Evolutionary conservation across 805 yeast species (phyloP), one percentile per base, ranked within the genome.

Genomic region (Candida fluviatilis): DNA sequence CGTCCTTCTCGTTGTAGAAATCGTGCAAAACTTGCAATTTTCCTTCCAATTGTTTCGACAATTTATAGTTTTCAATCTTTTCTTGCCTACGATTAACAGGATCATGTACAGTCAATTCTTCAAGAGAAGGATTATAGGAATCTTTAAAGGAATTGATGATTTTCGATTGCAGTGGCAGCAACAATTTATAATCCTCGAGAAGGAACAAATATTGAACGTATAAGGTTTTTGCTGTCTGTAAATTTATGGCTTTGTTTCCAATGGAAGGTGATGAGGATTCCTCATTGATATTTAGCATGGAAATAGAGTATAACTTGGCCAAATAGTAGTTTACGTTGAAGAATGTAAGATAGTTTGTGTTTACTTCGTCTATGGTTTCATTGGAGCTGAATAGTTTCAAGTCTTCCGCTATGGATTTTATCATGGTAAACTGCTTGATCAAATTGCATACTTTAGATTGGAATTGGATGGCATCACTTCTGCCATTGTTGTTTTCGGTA

Each of bases 291-390:
- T 44, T 38, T 2, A 39, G 13, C 40, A 53, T 42, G 18, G 34
- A 38, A 10, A 39, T 27, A 15, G 45, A 35, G 45, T 52, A 47
- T 3, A 66, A 45, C 6, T 29, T 39, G 0, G 59, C 95, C 26
- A 84, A 50, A 47, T 79, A 73, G 54, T 69, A 88, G 43, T 80
- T 80, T 1, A 83, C 52, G 4, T 75, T 62, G 14, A 86, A 54
- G 46, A 75, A 84, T 40, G 76, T 78, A 14, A 89, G 54, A 31
- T 84, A 78, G 4, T 62, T 55, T 0, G 95, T 82, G 28, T 74
- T 66, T 8, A 89, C 51, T 49, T 89, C 97, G 0, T 79, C 84
- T 2, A 84, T 41, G 0, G 70, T 52, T 54, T 89, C 96, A 55
- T 87, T 87, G 10, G 63, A 60, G 49, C 91, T 83, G 61, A 85